Base-by-base conservation (phyloP, 495 filamentous ascomycete species). In the Aspergillus homomorphus region DNA sequence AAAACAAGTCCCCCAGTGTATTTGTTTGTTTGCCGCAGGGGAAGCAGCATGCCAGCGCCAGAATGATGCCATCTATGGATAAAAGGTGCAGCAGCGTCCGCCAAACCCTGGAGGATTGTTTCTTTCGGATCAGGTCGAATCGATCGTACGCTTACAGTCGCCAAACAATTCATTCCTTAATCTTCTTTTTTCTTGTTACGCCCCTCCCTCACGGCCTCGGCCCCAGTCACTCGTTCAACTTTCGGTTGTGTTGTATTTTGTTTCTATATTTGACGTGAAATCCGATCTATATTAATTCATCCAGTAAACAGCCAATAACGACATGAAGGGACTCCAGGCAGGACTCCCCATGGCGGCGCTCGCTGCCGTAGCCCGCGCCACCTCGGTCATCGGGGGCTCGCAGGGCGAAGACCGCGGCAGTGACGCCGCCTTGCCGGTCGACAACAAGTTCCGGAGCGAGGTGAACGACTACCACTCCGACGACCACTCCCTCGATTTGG, bases 291-390 rank as follows among this genome's bases (percentile, higher is more conserved):
- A 60, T 60, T 64, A 66, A 58, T 22, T n/a, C 20, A 22, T 38
- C 38, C 50, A 57, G 20, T 18, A 48, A 52, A 49, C 52, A 65
- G 8, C 20, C 38, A 53, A 16, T 51, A 64, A 57, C n/a, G n/a
- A n/a, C 23, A 77, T 77, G 75, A 77, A 77, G 68, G 73, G 72
- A 46, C 66, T 77, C 51, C 62, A 73, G 30, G 67, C 62, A 30
- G 72, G 72, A 49, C 72, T 78, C 49, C 71, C 75, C 5, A 59
- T 78, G 9, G 75, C 75, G 44, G 57, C 76, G 28, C 64, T 78
- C 56, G 75, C 70, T 22, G 72, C 70, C 14, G 66, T 73, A 44
- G 69, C 70, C 10, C 64, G 66, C 57, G 72, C 71, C 9, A 28
- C 26, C 8, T 64, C 75, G 63, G 62, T 62, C 18, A 65, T 58